Conservation (phyloP, 352 stramenopile genomes). For the Globisporangium mamillatum region DNA sequence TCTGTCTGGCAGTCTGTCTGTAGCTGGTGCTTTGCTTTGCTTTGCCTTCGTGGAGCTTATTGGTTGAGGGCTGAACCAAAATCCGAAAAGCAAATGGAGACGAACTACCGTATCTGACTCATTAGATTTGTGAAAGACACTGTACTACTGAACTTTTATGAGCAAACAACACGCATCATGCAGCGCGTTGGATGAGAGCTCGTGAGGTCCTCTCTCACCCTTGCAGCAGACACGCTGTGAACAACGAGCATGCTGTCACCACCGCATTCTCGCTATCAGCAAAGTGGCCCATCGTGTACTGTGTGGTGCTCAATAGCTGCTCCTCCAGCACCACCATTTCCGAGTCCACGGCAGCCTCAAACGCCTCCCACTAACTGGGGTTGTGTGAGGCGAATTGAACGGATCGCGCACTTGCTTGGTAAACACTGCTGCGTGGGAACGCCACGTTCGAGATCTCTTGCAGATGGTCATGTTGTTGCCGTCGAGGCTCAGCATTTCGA, state of each 20-base stretch:
- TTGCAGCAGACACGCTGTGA: background rate
- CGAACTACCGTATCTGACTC: background rate
- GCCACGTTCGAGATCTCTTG: background rate
- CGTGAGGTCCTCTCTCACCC: too few species aligned
- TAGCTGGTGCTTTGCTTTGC: background rate
- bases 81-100: background rate
- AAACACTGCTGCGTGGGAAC: background rate
- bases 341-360: background rate
- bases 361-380: background rate
- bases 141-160: too few species aligned
- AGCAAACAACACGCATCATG: too few species aligned
- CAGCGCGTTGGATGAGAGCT: too few species aligned
- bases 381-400: background rate
- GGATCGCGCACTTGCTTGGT: background rate
- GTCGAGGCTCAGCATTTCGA: background rate
- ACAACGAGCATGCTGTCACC: background rate
- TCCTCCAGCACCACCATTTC: background rate
- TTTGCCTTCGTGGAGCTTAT: conserved; percentile 1
- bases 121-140: too few species aligned
- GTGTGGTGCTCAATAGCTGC: background rate
- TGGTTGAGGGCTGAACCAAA: background rate
- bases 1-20: background rate
- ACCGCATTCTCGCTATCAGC: background rate
- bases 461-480: background rate
- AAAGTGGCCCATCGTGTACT: background rate